A percentile compares a stretch with the other conserved stretches of the same genome.
phyloP scores from a whole-genome alignment of 441 rosid species.

The Erysimum cheiri region DNA sequence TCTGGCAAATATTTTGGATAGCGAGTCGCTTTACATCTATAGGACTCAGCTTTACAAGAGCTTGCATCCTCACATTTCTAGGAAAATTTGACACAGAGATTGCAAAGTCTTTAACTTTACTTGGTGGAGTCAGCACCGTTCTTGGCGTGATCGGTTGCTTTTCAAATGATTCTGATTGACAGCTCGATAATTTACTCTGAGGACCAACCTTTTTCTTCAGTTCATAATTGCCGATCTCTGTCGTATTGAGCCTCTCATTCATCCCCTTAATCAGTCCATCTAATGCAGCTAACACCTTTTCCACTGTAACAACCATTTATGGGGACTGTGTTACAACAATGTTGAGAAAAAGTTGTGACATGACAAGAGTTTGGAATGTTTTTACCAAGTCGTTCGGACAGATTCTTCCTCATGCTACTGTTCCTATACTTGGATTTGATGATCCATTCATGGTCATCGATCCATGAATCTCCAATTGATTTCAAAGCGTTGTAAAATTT shows the following conservation, averaged over 20 bases:
- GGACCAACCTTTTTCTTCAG: slow-evolving; percentile 40
- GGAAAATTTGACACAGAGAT: slow-evolving; percentile 57
- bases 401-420: slow-evolving; percentile 42
- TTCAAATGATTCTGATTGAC: slow-evolving; percentile 34
- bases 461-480: slow-evolving; percentile 77
- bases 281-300: slow-evolving; percentile 62
- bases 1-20: slow-evolving; percentile 46
- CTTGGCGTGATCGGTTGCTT: slow-evolving; percentile 76
- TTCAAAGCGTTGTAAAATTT: slow-evolving; percentile 61
- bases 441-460: slow-evolving; percentile 55
- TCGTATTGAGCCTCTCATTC: slow-evolving; percentile 59
- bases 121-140: slow-evolving; percentile 49
- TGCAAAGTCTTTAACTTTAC: slow-evolving; percentile 39
- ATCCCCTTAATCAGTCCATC: slow-evolving; percentile 62
- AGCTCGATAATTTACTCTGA: slow-evolving; percentile 26
- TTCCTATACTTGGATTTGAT: slow-evolving; percentile 48
- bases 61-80: slow-evolving; percentile 53
- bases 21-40: slow-evolving; percentile 63
- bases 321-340: slow-evolving; percentile 5
- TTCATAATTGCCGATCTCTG: slow-evolving; percentile 53
- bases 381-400: slow-evolving; percentile 64
- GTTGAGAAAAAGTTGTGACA: not conserved
- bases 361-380: slow-evolving; percentile 1
- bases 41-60: slow-evolving; percentile 69
- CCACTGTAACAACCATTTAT: slow-evolving; percentile 50